Percentiles rank a stretch among this genome's conserved stretches.
Evolutionary conservation across 345 rosid genomes (phyloP).

Genomic region (Brassica carinata): DNA sequence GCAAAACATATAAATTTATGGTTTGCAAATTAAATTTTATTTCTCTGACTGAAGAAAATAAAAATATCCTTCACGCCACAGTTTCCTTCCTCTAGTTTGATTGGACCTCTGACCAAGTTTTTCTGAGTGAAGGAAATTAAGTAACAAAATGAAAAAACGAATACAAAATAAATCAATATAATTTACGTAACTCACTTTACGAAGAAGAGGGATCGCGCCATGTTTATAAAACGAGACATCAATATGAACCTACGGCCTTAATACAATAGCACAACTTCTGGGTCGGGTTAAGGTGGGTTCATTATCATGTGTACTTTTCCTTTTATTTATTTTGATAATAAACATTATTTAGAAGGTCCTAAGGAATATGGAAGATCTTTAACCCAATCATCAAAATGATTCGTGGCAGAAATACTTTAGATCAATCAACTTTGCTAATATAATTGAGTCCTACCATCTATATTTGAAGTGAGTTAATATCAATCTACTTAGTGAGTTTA

Average conservation of each 20-base stretch:
- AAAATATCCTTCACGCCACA: slow-evolving; percentile 3
- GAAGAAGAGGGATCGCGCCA: background rate
- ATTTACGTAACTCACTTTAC: background rate
- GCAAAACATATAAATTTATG: slow-evolving; percentile 29
- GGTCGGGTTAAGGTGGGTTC: slow-evolving; percentile 11
- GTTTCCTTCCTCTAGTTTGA: background rate
- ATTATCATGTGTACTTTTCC: background rate
- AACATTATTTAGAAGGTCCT: background rate
- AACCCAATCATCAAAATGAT: background rate
- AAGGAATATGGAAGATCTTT: background rate
- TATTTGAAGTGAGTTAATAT: background rate
- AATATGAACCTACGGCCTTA: background rate
- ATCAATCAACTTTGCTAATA: background rate
- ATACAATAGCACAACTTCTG: background rate
- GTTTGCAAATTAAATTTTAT: slow-evolving; percentile 20
- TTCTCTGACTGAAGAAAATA: background rate
- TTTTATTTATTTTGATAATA: background rate
- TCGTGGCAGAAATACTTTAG: background rate
- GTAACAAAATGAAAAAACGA: background rate
- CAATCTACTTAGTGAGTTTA: background rate
- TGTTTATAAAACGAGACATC: slow-evolving; percentile 4
- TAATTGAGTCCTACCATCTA: background rate
- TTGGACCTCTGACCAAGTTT: background rate
- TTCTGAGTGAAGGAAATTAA: background rate
- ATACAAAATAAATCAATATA: background rate